phyloP scores from a whole-genome alignment of 768 basidiomycete genomes.

The Suillus luteus region DNA sequence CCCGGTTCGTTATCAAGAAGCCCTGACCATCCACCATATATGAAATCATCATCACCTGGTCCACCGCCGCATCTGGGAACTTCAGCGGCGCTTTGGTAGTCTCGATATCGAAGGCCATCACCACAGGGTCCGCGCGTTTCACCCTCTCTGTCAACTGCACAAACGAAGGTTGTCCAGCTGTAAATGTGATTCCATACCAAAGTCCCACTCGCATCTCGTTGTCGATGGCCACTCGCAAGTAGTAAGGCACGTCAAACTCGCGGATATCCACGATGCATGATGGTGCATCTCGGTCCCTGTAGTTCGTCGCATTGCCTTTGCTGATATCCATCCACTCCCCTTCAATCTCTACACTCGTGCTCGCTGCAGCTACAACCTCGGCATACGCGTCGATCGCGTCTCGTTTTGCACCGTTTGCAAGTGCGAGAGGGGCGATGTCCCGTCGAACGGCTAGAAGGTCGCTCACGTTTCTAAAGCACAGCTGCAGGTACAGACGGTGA shows the following conservation, averaged over 20 bases:
- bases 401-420: slow-evolving; percentile 88
- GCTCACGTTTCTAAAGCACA: slow-evolving; percentile 90
- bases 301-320: slow-evolving; percentile 39
- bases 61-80: slow-evolving; percentile 93
- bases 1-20: slow-evolving; percentile 95
- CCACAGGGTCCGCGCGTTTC: slow-evolving; percentile 97
- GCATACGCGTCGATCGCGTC: slow-evolving; percentile 97
- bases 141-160: slow-evolving; percentile 77
- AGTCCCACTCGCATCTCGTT: slow-evolving; percentile 95
- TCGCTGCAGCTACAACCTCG: slow-evolving; percentile 83
- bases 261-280: slow-evolving; percentile 93
- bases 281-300: slow-evolving; percentile 75
- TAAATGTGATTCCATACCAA: slow-evolving; percentile 93
- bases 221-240: slow-evolving; percentile 98
- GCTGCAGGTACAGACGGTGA: slow-evolving; percentile 81
- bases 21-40: slow-evolving; percentile 99
- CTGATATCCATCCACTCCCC: slow-evolving; percentile 58
- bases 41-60: slow-evolving; percentile 99
- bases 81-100: slow-evolving; percentile 99
- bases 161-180: slow-evolving; percentile 77
- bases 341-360: slow-evolving; percentile 69
- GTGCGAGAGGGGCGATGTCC: slow-evolving; percentile 87
- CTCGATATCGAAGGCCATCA: slow-evolving; percentile 99
- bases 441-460: slow-evolving; percentile 87
- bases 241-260: slow-evolving; percentile 97